Evolutionary conservation across 73 alveolate genomes (phyloP), one percentile per base, ranked within the genome.

Genomic region (Blepharisma stoltei): DNA sequence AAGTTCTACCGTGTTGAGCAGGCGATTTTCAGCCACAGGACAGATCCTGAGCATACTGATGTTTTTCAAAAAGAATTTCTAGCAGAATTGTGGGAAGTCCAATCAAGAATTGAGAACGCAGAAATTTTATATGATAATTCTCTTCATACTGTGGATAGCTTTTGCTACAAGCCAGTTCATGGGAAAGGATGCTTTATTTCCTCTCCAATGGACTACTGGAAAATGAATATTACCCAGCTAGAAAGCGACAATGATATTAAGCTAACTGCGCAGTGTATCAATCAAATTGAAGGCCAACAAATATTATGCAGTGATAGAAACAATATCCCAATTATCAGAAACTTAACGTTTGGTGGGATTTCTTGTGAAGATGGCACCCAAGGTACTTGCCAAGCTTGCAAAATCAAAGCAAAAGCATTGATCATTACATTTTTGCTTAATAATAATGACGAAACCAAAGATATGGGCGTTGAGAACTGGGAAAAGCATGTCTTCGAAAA

Each of bases 131-230:
- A 66, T 77, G 84, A 86, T 32, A 93, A 91, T 48, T 60, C 71
- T 6, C 54, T 76, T 7, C 66, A 82, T 54, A 78, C 90, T 14
- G 78, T 88, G 18, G 97, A 95, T 60, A 97, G 93, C 77, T 93
- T 89, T 68, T 95, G 99, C 76, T 95, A 88, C 86, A 95, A 90
- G 78, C 99, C 99, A 6, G 88, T 95, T 50, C 76, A 95, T 20
- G 97, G 95, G 18, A 88, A 95, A 60, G 97, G 97, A n/a, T 95
- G 99, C 73, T 83, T 90, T 53, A 88, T 93, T 7, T 87, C 98
- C 18, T 90, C 97, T 7, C 97, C 99, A 5, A 90, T 91, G 96
- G 96, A 90, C 50, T 93, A 84, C 54, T 95, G 99, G 99, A 60
- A 93, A 60, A 86, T 86, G 84, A 89, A 95, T 87, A 81, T 84